Evolutionary conservation across 768 basidiomycete genomes (phyloP).

Genomic region (Lentinus brumalis): DNA sequence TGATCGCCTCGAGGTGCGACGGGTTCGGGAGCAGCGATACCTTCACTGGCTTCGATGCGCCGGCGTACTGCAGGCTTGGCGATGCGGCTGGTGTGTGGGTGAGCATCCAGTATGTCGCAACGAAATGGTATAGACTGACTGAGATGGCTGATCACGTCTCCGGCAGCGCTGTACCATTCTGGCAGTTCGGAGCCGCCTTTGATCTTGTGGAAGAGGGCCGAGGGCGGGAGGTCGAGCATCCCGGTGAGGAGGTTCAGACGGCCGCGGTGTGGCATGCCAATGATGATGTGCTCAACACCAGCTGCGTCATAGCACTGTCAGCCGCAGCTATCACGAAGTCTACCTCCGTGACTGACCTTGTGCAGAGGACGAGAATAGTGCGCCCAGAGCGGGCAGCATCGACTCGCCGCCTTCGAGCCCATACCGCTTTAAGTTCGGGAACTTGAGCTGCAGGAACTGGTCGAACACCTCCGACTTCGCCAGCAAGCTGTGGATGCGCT

Average conservation of each 20-base stretch:
- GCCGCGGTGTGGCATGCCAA: conserved; percentile 89
- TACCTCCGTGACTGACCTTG: conserved; percentile 41
- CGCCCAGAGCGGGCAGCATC: conserved; percentile 87
- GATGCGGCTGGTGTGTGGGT: conserved; percentile 52
- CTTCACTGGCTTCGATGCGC: conserved; percentile 53
- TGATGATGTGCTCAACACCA: conserved; percentile 68
- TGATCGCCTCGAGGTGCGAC: conserved; percentile 84
- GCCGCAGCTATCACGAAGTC: background rate
- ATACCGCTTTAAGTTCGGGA: conserved; percentile 86
- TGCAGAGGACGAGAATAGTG: conserved; percentile 69
- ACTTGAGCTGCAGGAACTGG: conserved; percentile 82
- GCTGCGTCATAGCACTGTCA: conserved; percentile 35
- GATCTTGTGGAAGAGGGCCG: conserved; percentile 83
- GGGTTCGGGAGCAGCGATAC: conserved; percentile 82
- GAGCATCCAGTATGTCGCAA: background rate
- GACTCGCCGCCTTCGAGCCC: conserved; percentile 93
- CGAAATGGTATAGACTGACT: conserved; percentile 39
- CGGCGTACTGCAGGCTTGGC: conserved; percentile 59
- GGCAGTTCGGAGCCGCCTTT: conserved; percentile 76
- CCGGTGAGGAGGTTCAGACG: conserved; percentile 84
- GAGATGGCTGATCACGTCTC: conserved; percentile 89
- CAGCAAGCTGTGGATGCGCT: conserved; percentile 67
- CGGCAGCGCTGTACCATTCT: conserved; percentile 65
- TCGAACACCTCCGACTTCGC: conserved; percentile 82
- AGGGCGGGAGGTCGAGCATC: conserved; percentile 65